phyloP scores from a whole-genome alignment of 2,329 filamentous ascomycete genomes.

The Hirsutella minnesotensis region DNA sequence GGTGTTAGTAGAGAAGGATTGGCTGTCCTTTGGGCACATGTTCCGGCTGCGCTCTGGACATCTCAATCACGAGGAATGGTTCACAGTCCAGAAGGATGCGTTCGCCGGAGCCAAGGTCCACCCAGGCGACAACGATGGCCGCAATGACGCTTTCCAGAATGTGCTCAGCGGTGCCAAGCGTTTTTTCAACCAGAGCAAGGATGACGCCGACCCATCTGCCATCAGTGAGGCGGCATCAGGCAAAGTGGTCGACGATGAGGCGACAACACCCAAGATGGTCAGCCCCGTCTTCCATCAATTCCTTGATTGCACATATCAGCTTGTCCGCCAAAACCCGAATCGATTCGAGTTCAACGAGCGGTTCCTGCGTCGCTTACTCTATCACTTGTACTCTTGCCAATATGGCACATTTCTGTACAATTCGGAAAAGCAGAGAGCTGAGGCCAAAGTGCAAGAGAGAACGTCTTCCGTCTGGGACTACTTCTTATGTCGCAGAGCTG shows the following conservation, averaged over 20 bases:
- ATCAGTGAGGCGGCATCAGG: conserved; percentile 26
- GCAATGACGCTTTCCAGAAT: conserved; percentile 70
- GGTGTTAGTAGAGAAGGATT: conserved; percentile 90
- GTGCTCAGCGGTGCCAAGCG: conserved; percentile 80
- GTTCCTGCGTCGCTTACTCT: conserved; percentile 77
- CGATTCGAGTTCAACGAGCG: conserved; percentile 96
- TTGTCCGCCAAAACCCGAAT: conserved; percentile 72
- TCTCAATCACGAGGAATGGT: conserved; percentile 88
- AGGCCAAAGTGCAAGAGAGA: conserved; percentile 54
- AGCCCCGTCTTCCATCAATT: conserved; percentile 98
- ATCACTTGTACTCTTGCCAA: conserved; percentile 91
- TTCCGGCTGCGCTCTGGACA: conserved; percentile 87
- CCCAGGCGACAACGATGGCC: conserved; percentile 48
- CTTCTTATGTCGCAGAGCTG: conserved; percentile 66
- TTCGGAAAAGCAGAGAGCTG: conserved; percentile 75
- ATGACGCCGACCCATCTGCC: conserved; percentile 49
- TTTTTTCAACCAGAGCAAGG: conserved; percentile 64
- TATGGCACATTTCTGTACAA: conserved; percentile 97
- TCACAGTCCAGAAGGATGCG: conserved; percentile 71
- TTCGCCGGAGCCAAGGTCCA: conserved; percentile 53
- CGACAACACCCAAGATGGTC: conserved; percentile 78
- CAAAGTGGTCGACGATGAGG: conserved; percentile 41
- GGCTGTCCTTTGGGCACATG: conserved; percentile 96
- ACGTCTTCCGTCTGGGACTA: conserved; percentile 94
- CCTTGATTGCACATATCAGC: conserved; percentile 84